These are phyloP conservation scores for Wickerhamiella azymoides DNA, from an alignment of 805 yeast genomes.

Conservation along the genomic window DNA sequence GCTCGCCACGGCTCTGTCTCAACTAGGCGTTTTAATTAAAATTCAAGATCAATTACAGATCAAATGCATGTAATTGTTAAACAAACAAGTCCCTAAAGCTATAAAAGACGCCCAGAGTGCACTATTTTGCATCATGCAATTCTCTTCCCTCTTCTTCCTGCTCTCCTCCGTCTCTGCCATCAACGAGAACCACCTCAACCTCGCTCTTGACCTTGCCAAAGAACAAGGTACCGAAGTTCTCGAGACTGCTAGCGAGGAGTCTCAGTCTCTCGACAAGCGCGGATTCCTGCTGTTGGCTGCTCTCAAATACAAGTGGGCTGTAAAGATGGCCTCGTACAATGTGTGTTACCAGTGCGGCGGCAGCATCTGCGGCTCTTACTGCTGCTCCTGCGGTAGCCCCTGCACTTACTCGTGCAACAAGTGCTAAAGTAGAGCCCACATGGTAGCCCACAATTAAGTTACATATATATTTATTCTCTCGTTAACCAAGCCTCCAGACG, in stretches of 20 bases:
- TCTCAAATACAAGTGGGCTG: constrained; percentile 8
- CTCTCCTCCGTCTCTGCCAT: constrained; percentile 1
- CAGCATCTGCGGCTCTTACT: constrained; percentile 5
- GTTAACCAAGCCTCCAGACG: too few relatives aligned
- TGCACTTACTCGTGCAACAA: constrained; percentile 1
- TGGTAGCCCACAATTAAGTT: too few relatives aligned
- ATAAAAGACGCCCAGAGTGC: background rate
- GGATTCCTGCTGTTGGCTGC: constrained; percentile 4
- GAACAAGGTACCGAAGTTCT: constrained; percentile 33
- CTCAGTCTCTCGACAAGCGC: constrained; percentile 19
- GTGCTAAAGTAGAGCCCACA: constrained; percentile 5
- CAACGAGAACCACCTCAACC: background rate
- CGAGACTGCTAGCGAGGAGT: constrained; percentile 81
- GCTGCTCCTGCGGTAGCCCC: constrained; percentile 6
- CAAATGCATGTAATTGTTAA: background rate
- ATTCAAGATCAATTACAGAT: too few relatives aligned
- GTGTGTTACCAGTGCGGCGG: constrained; percentile 8
- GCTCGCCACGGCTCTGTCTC: too few relatives aligned
- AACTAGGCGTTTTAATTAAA: too few relatives aligned
- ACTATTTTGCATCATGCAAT: background rate
- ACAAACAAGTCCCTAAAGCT: background rate
- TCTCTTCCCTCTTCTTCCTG: constrained; percentile 4
- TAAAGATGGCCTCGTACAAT: constrained; percentile 4
- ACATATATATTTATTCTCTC: too few relatives aligned
- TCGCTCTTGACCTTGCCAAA: constrained; percentile 6